Evolutionary conservation across 2,329 filamentous ascomycete genomes (phyloP).

Genomic region (Talaromyces sp.): DNA sequence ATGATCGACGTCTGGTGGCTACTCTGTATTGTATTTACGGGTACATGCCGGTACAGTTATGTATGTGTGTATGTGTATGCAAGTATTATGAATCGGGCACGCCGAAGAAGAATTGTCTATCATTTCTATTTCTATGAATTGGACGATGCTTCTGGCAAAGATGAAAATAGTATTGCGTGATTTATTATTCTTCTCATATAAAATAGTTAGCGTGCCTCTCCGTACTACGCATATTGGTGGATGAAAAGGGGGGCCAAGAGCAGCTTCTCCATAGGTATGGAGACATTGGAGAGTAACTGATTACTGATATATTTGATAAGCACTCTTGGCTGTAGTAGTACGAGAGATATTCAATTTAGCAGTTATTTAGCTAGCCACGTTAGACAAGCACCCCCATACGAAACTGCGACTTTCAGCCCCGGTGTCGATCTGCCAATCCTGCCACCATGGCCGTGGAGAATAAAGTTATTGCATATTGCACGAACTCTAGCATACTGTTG

Average conservation of each 20-base stretch:
- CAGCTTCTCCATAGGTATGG: neutral
- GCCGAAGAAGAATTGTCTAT: neutral
- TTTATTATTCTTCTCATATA: neutral
- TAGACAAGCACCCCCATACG: neutral
- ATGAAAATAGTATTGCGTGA: neutral
- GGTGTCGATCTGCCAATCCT: neutral
- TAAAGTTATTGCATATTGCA: neutral
- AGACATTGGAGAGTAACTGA: no score
- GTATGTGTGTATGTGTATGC: neutral
- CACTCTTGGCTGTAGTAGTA: no score
- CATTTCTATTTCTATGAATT: neutral
- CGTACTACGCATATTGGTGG: neutral
- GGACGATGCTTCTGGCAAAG: neutral
- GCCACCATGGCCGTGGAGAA: no score
- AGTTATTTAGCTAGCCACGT: neutral
- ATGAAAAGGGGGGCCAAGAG: neutral
- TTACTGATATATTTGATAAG: neutral
- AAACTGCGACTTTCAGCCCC: neutral
- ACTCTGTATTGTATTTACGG: neutral
- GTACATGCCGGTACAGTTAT: neutral
- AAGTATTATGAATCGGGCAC: neutral
- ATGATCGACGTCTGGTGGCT: neutral
- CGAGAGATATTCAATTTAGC: no score
- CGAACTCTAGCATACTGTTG: neutral
- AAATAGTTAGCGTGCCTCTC: neutral